Evolutionary conservation across 164 flowering plant species (phyloP), one percentile per base, ranked within the genome.

Genomic region (Litsea cubeba): DNA sequence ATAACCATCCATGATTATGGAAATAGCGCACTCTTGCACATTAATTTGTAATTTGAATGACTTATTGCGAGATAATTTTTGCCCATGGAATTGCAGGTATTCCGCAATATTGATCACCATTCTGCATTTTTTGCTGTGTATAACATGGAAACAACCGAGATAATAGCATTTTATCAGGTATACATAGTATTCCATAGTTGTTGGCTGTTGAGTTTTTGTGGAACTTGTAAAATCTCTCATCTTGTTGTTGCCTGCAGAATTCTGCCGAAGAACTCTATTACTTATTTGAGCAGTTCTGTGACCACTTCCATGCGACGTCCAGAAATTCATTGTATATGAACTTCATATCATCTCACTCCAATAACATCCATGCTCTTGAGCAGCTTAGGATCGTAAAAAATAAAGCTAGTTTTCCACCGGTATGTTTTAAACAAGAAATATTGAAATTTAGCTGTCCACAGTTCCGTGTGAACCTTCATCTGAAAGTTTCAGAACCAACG

Each of bases 131-230:
- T 94, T 82, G 94, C 92, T 79, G 93, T 96, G 71, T 96, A 96
- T 82, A 89, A 94, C 84, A 96, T 96, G 97, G 98, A 94, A 83
- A 85, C 95, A 23, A 93, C 98, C 74, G 97, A 94, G 74, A 83
- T 96, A 71, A 82, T 92, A 77, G 89, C 99, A 70, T 93, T 94
- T 82, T 90, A 91, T 86, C 95, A 91, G 97, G 99, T 91, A 77
- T 26, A 15, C 63, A 40, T 73, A 65, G 66, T 72, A 46, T 71
- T 62, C 68, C 54, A 22, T 46, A 2, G 62, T 63, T 74, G 23
- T 63, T 71, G 17, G 54, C 66, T 35, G 20, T 58, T 71, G 22
- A 40, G 40, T 24, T 49, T 49, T 65, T 66, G 22, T 54, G 28
- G 11, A 66, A 49, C 50, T 50, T 54, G 23, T 32, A 49, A 15